Conservation (phyloP, 495 filamentous ascomycete genomes). For the Trypethelium eluteriae region DNA sequence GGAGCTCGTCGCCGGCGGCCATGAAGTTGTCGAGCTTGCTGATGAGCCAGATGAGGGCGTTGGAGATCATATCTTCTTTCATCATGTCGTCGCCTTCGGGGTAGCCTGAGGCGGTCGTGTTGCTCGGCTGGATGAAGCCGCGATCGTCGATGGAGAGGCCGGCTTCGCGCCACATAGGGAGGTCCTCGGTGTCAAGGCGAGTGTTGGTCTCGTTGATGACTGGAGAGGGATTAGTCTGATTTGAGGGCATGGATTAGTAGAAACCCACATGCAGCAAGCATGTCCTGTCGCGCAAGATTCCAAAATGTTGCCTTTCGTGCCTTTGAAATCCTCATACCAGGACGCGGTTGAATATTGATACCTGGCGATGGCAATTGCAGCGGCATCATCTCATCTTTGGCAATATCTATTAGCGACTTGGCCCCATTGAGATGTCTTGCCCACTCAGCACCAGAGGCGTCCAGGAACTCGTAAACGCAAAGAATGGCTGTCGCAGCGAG, state of each 20-base stretch:
- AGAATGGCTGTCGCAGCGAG: conserved; percentile 56
- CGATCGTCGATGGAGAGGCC: conserved; percentile 50
- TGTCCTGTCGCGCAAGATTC: conserved; percentile 60
- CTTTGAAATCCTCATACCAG: conserved; percentile 41
- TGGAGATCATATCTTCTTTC: conserved; percentile 56
- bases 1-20: conserved; percentile 44
- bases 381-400: conserved; percentile 57
- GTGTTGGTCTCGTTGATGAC: conserved; percentile 57
- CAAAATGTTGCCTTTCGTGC: conserved; percentile 55
- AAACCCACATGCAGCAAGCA: conserved; percentile 54
- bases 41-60: conserved; percentile 56
- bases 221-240: conserved; percentile 21
- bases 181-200: conserved; percentile 53
- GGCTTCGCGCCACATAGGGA: conserved; percentile 54
- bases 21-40: conserved; percentile 58
- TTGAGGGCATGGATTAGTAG: neutral
- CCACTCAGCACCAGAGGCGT: conserved; percentile 54
- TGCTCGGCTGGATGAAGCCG: conserved; percentile 49
- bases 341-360: conserved; percentile 17
- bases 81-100: conserved; percentile 45
- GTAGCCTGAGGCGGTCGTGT: conserved; percentile 37
- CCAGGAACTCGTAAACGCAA: conserved; percentile 57
- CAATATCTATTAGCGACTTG: conserved; percentile 55
- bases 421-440: conserved; percentile 57
- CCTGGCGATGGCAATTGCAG: conserved; percentile 41